Base-by-base conservation (phyloP, 805 yeast species). In the Candida silvatica region DNA sequence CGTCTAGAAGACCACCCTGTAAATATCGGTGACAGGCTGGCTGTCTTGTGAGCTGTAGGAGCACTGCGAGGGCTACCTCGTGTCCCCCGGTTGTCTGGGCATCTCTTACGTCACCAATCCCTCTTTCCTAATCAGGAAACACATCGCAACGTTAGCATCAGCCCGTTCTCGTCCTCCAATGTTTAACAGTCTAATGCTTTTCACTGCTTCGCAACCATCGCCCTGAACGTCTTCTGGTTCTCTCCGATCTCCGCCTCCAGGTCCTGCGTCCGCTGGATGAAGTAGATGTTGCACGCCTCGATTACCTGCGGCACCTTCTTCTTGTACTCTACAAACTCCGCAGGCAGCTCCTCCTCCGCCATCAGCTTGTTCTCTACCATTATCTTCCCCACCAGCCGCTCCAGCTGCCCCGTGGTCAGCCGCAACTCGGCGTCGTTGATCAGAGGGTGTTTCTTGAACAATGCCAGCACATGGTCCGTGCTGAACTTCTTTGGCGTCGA, bases 371-470 rank as follows among this genome's bases (percentile, higher is more conserved):
- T 38, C 22, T 39, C 42, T 6, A 34, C 14, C 39, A 55, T 20
- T 34, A 54, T 29, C 11, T 42, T 39, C 16, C 42, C 34, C 26
- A 47, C 37, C 15, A 54, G 35, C 6, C 37, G 41, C 17, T 44
- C 29, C 18, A 55, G 29, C 29, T 46, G 44, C 2, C 35, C 14
- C 12, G 42, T 49, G 5, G 42, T 36, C 12, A 48, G 23, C 20
- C 40, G 27, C 25, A 42, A 36, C 8, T 34, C 37, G 8, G 37
- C 25, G n/a, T 32, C 36, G 7, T 39, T 37, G 31, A 54, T 42
- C 22, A 57, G 29, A 9, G 58, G 53, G 38, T 58, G 61, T 1
- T 34, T 27, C 6, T 36, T 40, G 27, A 56, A 39, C 30, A 34
- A 37, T 6, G 31, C 17, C 14, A 43, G 19, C 5, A 57, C 37